Evolutionary conservation across 305 asterid genomes (phyloP).

Genomic region (Lippia alba): DNA sequence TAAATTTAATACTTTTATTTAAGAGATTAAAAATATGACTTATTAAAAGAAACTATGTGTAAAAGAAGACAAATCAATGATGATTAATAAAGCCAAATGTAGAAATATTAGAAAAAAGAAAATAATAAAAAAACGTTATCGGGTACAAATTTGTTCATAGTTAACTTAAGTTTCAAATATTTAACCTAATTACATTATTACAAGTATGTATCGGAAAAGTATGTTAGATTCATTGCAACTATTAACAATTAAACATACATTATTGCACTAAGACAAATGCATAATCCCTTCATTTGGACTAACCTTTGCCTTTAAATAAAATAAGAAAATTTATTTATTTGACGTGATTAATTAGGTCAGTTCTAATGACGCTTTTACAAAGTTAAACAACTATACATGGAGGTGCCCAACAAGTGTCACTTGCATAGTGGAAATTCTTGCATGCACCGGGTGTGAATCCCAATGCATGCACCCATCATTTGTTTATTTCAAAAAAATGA

Average conservation of each 20-base stretch:
- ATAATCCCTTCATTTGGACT: too few species aligned
- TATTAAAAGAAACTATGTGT: background rate
- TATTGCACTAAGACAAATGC: too few species aligned
- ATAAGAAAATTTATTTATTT: background rate
- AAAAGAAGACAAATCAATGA: background rate
- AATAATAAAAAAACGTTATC: too few species aligned
- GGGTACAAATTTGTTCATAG: background rate
- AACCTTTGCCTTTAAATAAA: background rate
- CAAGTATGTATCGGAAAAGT: background rate
- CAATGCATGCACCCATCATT: too few species aligned
- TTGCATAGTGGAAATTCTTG: too few species aligned
- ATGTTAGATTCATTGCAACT: background rate
- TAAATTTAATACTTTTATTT: too few species aligned
- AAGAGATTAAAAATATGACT: background rate
- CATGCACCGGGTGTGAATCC: too few species aligned
- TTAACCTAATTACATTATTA: too few species aligned
- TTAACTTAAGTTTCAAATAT: background rate
- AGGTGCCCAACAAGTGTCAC: constrained; percentile 33
- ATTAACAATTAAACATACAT: background rate
- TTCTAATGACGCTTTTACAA: constrained; percentile 30
- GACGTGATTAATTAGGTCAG: constrained; percentile 6
- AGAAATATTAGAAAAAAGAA: background rate
- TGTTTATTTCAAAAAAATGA: too few species aligned
- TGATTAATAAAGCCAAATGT: background rate
- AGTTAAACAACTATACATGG: constrained; percentile 19